Percentiles rank a stretch among this genome's conserved stretches.
Conservation (phyloP, 768 basidiomycete species). For the Guyanaporus albipodus region DNA sequence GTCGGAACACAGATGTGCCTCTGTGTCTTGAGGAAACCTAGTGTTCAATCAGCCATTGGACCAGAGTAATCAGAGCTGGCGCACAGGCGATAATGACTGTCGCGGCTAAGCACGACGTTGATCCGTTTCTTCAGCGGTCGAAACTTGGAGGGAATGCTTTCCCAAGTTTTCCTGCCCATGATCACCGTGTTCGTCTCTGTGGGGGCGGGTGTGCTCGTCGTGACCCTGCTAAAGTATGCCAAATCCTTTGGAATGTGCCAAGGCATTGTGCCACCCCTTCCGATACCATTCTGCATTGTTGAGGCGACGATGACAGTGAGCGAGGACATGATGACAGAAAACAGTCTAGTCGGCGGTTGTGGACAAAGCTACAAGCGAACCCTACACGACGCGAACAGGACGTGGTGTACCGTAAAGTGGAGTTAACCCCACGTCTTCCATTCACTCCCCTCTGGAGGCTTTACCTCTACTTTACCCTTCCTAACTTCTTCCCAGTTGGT, state of each 20-base stretch:
- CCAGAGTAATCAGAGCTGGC: slow-evolving; percentile 22
- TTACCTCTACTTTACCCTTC: slow-evolving; percentile 65
- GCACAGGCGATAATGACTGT: slow-evolving; percentile 58
- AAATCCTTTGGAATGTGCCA: slow-evolving; percentile 90
- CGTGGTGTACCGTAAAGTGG: too few species aligned
- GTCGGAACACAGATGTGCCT: slow-evolving; percentile 24
- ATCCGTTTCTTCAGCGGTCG: slow-evolving; percentile 71
- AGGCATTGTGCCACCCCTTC: slow-evolving; percentile 68
- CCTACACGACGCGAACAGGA: too few species aligned
- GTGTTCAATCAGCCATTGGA: slow-evolving; percentile 4
- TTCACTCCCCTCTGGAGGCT: slow-evolving; percentile 81
- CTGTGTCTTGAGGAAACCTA: slow-evolving; percentile 14
- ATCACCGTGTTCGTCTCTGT: slow-evolving; percentile 68
- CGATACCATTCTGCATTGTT: slow-evolving; percentile 84
- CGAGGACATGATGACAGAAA: slow-evolving; percentile 57
- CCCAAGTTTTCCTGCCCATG: slow-evolving; percentile 98
- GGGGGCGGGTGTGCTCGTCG: slow-evolving; percentile 54
- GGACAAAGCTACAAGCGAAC: too few species aligned
- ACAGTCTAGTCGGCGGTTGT: too few species aligned
- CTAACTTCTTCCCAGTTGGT: slow-evolving; percentile 93
- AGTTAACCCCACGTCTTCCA: slow-evolving; percentile 71
- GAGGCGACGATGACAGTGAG: slow-evolving; percentile 94
- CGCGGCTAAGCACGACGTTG: slow-evolving; percentile 76
- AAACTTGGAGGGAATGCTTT: slow-evolving; percentile 85
- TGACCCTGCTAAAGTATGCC: slow-evolving; percentile 87